phyloP scores from a whole-genome alignment of 371 early-diverging fungal species.

The Funneliformis caledonium region DNA sequence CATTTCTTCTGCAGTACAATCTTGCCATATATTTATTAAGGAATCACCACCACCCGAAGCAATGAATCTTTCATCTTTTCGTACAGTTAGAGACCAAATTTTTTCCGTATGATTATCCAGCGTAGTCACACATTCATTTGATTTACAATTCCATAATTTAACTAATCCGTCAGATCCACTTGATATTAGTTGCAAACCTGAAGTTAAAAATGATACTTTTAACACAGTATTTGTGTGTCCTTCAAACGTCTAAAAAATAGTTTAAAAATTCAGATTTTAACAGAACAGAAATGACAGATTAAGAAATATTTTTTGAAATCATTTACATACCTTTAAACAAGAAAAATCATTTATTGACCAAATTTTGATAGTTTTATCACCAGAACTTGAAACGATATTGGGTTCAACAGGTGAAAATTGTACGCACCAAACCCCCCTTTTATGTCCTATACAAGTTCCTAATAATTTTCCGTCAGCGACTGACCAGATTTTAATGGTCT shows the following conservation, averaged over 20 bases:
- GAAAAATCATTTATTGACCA: conserved; percentile 90
- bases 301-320: background rate
- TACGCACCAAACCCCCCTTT: conserved; percentile 94
- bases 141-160: conserved; percentile 94
- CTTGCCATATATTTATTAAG: conserved; percentile 89
- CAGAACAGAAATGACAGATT: background rate
- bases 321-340: conserved; percentile 72
- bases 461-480: conserved; percentile 80
- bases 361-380: conserved; percentile 92
- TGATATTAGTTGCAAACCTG: conserved; percentile 87
- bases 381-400: conserved; percentile 83
- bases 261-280: background rate
- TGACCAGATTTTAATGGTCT: conserved; percentile 94
- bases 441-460: conserved; percentile 91
- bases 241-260: conserved; percentile 77
- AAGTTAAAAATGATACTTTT: conserved; percentile 79
- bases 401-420: conserved; percentile 91
- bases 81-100: conserved; percentile 88
- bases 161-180: conserved; percentile 91
- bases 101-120: conserved; percentile 94
- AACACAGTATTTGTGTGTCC: conserved; percentile 96
- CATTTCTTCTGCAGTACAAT: conserved; percentile 83
- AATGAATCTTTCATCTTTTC: conserved; percentile 74
- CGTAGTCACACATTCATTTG: conserved; percentile 85
- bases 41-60: conserved; percentile 93